Conservation (phyloP, 208 protist genomes). For the Trypanosoma grayi region DNA sequence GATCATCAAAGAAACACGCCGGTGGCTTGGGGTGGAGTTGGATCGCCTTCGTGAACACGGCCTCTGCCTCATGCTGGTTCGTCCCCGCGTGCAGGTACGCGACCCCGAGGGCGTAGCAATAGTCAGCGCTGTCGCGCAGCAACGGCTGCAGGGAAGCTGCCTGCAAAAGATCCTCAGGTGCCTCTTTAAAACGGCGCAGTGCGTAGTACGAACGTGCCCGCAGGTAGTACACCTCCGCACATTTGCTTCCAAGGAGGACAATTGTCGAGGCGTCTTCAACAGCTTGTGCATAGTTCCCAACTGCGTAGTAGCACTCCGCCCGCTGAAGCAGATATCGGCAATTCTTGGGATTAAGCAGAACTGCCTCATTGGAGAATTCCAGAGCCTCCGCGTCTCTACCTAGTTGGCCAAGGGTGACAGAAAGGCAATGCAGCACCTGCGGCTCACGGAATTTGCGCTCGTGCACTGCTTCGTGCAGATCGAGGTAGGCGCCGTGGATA, state of each 20-base stretch:
- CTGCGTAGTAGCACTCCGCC: conserved; percentile 31
- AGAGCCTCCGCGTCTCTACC: conserved; percentile 44
- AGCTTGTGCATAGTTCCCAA: conserved; percentile 26
- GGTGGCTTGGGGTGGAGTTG: conserved; percentile 8
- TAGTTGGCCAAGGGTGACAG: conserved; percentile 41
- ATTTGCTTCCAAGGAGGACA: conserved; percentile 13
- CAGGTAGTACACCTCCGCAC: conserved; percentile 77
- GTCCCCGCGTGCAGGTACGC: conserved; percentile 23
- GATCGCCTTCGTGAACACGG: conserved; percentile 51
- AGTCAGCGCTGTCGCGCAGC: conserved; percentile 33
- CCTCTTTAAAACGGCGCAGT: conserved; percentile 38
- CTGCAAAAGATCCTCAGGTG: conserved; percentile 51
- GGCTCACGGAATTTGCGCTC: conserved; percentile 25
- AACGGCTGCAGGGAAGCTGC: conserved; percentile 43
- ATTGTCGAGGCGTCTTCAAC: conserved; percentile 19
- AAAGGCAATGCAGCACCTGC: conserved; percentile 49
- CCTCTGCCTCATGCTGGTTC: conserved; percentile 38
- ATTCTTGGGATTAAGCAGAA: conserved; percentile 25
- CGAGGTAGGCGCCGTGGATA: conserved; percentile 38
- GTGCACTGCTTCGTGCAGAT: conserved; percentile 33
- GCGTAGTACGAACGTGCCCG: conserved; percentile 76
- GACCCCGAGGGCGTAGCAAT: conserved; percentile 52
- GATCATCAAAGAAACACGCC: conserved; percentile 65
- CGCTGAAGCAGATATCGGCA: conserved; percentile 29
- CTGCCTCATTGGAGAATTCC: conserved; percentile 36